Evolutionary conservation across 202 grass and related monocot genomes (phyloP), one percentile per base, ranked within the genome.

Genomic region (Digitaria exilis): DNA sequence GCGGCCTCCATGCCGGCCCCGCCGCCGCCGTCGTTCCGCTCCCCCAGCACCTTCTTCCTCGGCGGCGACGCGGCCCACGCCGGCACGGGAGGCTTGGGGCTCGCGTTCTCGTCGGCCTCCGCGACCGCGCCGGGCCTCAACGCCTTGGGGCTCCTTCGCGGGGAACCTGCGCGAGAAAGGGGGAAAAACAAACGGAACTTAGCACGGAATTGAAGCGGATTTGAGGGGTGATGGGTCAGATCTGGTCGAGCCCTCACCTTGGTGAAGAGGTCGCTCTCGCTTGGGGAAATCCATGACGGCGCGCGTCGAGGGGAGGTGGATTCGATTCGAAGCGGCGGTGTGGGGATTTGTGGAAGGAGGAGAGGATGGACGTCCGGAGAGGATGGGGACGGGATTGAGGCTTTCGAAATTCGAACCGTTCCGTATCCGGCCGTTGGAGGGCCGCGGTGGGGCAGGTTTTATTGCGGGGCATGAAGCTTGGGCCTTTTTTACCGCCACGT

Each of bases 41-140:
- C 85, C 16, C 77, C 66, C 57, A 94, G 43, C 24, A 94, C 89
- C 84, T 85, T 97, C 73, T 81, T 97, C 74, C 75, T 73, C 45
- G 74, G 45, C 30, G 52, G 32, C 9, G 88, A 69, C 60, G 78
- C 76, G 32, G 48, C 24, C 39, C 58, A 17, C 31, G 56, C 51
- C 28, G 69, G 17, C 25, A 57, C 65, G 30, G 31, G 17, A 44
- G 8, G 80, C 68, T 61, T 65, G 37, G 46, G 63, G 52, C 42
- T 83, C 4, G 51, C 61, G 51, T 80, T 90, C 77, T 88, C 83
- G 73, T 89, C 83, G 6, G 29, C 65, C 78, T 77, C 82, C 82
- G 21, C 49, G n/a, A 48, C 46, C 0, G 54, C 56, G 28, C 56
- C 69, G 30, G 59, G 49, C 4, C 59, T 37, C 74, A 3, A 42